These are phyloP conservation scores for Tanacetum coccineum DNA, from an alignment of 129 eudicot species.

Conservation along the genomic window DNA sequence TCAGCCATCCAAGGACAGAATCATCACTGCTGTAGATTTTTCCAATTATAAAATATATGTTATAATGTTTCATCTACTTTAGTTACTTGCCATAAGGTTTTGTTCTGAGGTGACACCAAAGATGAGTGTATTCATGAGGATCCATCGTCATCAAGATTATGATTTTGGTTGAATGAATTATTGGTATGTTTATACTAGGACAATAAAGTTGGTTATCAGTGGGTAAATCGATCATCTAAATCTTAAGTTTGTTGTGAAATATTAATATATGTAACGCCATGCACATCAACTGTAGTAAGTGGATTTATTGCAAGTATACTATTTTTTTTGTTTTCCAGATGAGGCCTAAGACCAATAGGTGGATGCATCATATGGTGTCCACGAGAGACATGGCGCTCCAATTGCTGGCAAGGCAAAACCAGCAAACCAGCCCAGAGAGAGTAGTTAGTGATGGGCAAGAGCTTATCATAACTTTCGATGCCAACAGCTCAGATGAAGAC, in stretches of 20 bases:
- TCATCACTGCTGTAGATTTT: constrained; percentile 13
- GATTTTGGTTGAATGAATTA: no score
- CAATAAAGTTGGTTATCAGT: no score
- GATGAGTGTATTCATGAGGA: no score
- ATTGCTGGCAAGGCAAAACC: constrained; percentile 40
- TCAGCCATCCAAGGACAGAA: neutral
- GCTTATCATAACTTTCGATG: constrained; percentile 39
- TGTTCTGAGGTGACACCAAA: neutral
- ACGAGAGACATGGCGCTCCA: constrained; percentile 62
- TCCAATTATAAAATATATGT: constrained; percentile 36
- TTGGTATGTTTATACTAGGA: no score
- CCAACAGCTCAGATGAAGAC: constrained; percentile 36
- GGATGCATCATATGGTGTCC: constrained; percentile 61
- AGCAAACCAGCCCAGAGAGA: constrained; percentile 34
- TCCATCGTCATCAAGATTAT: no score
- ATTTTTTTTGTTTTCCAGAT: constrained; percentile 49
- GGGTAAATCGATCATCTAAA: no score
- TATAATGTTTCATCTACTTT: constrained; percentile 20
- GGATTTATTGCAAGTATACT: neutral
- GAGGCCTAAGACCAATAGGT: constrained; percentile 47
- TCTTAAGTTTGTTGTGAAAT: no score
- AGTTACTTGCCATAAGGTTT: constrained; percentile 13
- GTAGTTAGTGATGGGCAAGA: constrained; percentile 44
- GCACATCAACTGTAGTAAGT: neutral
- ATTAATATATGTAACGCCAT: no score